Base-by-base conservation (phyloP, 768 basidiomycete species). In the Agaricus subrufescens region DNA sequence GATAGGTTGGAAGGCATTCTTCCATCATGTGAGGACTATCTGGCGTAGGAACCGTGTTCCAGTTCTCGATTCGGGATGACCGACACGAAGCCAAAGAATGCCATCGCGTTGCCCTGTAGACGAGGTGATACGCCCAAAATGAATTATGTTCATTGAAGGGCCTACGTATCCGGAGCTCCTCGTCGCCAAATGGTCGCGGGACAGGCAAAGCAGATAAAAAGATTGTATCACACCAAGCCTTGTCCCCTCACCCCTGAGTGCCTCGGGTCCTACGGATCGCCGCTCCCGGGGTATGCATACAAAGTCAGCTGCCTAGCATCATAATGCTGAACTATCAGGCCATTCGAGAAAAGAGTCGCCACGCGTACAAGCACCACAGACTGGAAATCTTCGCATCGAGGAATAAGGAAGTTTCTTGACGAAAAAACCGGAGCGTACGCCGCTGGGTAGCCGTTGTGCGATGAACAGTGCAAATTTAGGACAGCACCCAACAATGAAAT, bases 21-120 rank as follows among this genome's bases (percentile, higher is more conserved):
- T 26, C 19, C 34, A 15, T 27, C 11, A 49, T 40, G 46, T 56
- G 39, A 11, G 47, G 49, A 39, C 42, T 12, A 50, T 42, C 47
- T 42, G 46, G 25, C 34, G 54, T 39, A 49, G 54, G 47, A 56
- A 40, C 54, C 29, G 31, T 19, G 46, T 43, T 56, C 43, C 14
- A 49, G 39, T 31, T 43, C 42, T 9, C 30, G 48, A n/a, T 56
- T 40, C 54, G 30, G 27, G 26, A 23, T 49, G 31, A 44, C 46
- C 46, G 27, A 56, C 23, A 34, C n/a, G 39, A 50, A 50, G 19
- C 31, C 39, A 39, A 29, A 30, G 30, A 56, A 31, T 26, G 29
- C 8, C 29, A 40, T 43, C 34, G 26, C 7, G 34, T 42, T 42
- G 27, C 27, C 29, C 31, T 25, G 39, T 31, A 34, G n/a, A 29